Evolutionary conservation across 192 early-diverging fungal species (phyloP).

Genomic region (Coemansia sp.): DNA sequence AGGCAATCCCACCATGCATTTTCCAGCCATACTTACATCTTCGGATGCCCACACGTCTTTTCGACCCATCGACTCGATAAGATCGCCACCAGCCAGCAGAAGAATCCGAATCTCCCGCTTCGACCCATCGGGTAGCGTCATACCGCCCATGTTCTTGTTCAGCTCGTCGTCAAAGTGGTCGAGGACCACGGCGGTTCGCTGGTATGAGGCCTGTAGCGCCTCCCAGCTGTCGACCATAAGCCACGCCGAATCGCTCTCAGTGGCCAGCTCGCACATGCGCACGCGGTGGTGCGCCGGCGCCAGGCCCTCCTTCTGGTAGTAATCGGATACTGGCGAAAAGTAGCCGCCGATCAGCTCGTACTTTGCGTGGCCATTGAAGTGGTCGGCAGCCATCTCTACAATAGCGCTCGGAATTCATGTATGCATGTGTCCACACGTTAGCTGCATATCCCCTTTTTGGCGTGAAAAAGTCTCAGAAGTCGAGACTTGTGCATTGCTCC

Average conservation of each 20-base stretch:
- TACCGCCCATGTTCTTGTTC: slow-evolving; percentile 68
- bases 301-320: slow-evolving; percentile 89
- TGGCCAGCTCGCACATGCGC: slow-evolving; percentile 87
- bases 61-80: slow-evolving; percentile 92
- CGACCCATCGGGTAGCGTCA: slow-evolving; percentile 53
- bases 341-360: slow-evolving; percentile 94
- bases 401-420: too few species aligned
- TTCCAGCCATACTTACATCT: slow-evolving; percentile 63
- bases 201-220: slow-evolving; percentile 69
- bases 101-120: slow-evolving; percentile 70
- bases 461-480: too few species aligned
- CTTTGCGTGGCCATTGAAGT: slow-evolving; percentile 59
- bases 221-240: slow-evolving; percentile 98
- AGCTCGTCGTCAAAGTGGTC: slow-evolving; percentile 93
- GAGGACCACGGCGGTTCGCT: slow-evolving; percentile 82
- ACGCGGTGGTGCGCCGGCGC: slow-evolving; percentile 84
- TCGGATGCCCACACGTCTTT: slow-evolving; percentile 82
- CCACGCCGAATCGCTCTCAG: slow-evolving; percentile 79
- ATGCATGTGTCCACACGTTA: not conserved
- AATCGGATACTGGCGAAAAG: slow-evolving; percentile 94
- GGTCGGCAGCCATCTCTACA: slow-evolving; percentile 89
- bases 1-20: too few species aligned
- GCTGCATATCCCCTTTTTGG: not conserved
- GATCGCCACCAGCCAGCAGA: slow-evolving; percentile 92
- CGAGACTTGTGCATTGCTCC: not conserved